Base-by-base conservation (phyloP, 306 rosid species). In the Sophora flavescens region DNA sequence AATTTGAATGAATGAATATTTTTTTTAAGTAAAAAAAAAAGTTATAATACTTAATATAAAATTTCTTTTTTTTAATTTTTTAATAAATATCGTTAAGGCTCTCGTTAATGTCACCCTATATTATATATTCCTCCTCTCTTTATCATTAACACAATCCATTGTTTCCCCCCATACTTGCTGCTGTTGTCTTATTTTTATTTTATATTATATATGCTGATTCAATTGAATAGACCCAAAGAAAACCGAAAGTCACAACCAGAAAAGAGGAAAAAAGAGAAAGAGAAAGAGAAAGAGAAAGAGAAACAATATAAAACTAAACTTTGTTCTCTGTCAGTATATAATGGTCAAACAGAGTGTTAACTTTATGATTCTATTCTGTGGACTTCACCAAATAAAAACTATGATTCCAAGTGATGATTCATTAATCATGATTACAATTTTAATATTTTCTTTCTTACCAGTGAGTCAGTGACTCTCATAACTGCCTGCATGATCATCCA, bases 401-500 rank as follows among this genome's bases (percentile, higher is more conserved):
- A 68, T 35, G 58, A 63, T 63, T 52, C 35, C 18, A 52, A 62
- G 35, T 28, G 60, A 66, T 56, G 64, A 35, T 35, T 35, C 39
- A 35, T 35, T 48, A 53, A 44, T 68, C 68, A 69, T 58, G 62
- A 62, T 73, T 68, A 44, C 54, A 71, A 33, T 74, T 57, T 33
- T 63, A 38, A 54, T 47, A 67, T 22, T 12, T 52, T 14, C 11
- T 14, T 33, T 66, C 70, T 50, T 11, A 16, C 39, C 45, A 63
- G 78, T 44, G 42, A 30, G 2, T 30, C 32, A 30, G 32, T 30
- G 32, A 57, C 13, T 6, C 38, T 32, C 39, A 14, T 62, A 74
- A 78, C 75, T 41, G 65, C 59, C 63, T 75, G 79, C 78, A 78
- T 78, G 83, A 80, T 73, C 74, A 45, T 52, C 47, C 58, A 78